These are phyloP conservation scores for Basidiobolus meristosporus DNA, from an alignment of 371 early-diverging fungal genomes.

Conservation along the genomic window DNA sequence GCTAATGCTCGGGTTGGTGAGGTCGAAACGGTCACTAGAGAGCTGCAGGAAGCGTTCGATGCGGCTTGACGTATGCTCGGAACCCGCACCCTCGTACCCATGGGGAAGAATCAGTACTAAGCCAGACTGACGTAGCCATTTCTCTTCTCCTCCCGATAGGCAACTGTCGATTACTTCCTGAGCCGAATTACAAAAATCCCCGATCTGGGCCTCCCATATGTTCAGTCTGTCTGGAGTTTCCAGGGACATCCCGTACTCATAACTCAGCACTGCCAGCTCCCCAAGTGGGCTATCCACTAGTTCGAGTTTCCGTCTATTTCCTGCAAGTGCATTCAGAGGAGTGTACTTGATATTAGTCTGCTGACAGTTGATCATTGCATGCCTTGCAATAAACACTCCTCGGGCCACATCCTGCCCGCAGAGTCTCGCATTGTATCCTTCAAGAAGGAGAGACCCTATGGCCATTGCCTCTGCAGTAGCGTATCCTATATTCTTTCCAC, in stretches of 20 bases:
- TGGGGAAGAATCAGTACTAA: conserved; percentile 88
- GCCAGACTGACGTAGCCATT: conserved; percentile 85
- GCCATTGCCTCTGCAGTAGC: conserved; percentile 91
- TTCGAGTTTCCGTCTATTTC: conserved; percentile 13
- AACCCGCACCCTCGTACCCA: conserved; percentile 94
- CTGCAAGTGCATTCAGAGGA: conserved; percentile 42
- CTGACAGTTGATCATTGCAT: conserved; percentile 70
- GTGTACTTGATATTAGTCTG: conserved; percentile 35
- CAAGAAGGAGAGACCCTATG: conserved; percentile 65
- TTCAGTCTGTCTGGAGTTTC: conserved; percentile 64
- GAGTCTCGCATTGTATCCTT: conserved; percentile 74
- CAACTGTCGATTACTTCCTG: conserved; percentile 90
- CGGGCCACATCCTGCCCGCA: conserved; percentile 96
- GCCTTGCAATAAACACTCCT: conserved; percentile 93
- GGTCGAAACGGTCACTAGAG: conserved; percentile 35
- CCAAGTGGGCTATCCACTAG: conserved; percentile 82
- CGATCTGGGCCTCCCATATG: conserved; percentile 97
- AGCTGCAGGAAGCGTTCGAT: conserved; percentile 89
- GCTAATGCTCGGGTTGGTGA: conserved; percentile 1
- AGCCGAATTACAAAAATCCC: conserved; percentile 93
- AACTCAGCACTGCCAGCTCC: conserved; percentile 89
- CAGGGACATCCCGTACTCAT: conserved; percentile 82
- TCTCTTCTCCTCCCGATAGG: conserved; percentile 67
- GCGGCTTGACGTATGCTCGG: conserved; percentile 81
- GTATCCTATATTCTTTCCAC: conserved; percentile 73